Base-by-base conservation (phyloP, 2,329 filamentous ascomycete species). In the Trichoderma lentiforme region DNA sequence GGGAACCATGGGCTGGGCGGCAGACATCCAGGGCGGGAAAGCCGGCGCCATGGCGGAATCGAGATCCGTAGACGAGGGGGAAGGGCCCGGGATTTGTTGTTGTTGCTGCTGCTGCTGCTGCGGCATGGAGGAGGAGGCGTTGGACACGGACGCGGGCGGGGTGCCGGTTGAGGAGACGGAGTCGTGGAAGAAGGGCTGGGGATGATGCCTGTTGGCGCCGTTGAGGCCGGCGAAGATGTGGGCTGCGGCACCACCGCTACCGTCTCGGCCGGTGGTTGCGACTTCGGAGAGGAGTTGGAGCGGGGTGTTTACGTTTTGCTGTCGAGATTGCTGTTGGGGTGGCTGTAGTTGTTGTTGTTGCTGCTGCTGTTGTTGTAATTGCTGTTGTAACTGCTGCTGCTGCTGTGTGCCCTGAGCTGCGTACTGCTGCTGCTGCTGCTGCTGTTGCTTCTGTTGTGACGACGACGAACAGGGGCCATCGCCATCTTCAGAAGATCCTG, bases 221-320 rank as follows among this genome's bases (percentile, higher is more conserved):
- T 73, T 72, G 71, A 76, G 71, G 73, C 75, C 73, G 71, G 75
- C 62, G 72, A 74, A 75, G 24, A 76, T 73, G 4, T 76, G 53
- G n/a, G 74, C 62, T 24, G 71, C 73, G 11, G 69, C 73, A 58
- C 74, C 71, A 30, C 74, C 74, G 57, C 74, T 71, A 39, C 74
- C 74, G 57, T 84, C 82, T 64, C 84, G 83, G 39, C 79, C 80
- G 72, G 84, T 85, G 18, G 87, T 85, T n/a, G 87, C 87, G 39
- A 89, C 84, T 75, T 89, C 87, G 47, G 87, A 89, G 7, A 89
- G 83, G 28, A 89, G 81, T 67, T 89, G 86, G 4, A 89, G 82
- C 1, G 87, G 87, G 0, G 87, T 88, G 75, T 86, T 88, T 36
- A 82, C 82, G 76, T 81, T 77, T 28, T 36, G 34, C 15, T 75